phyloP scores from a whole-genome alignment of 139 green algal species.

The Chlamydomonas sp. region DNA sequence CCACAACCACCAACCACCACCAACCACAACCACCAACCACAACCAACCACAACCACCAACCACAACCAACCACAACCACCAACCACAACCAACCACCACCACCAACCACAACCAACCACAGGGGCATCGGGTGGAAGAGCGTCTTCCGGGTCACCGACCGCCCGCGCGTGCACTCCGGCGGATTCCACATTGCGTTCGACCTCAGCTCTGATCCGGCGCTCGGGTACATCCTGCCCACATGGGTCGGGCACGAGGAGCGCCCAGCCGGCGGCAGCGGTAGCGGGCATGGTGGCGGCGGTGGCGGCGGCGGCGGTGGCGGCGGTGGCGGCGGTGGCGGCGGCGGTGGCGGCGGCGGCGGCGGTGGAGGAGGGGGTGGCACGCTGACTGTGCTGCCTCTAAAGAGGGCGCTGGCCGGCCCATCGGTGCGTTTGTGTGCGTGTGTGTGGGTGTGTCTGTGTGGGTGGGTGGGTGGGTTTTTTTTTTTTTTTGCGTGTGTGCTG shows the following conservation, averaged over 20 bases:
- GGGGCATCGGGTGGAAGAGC: not conserved
- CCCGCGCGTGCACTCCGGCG: conserved; percentile 34
- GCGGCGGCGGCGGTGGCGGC: not conserved
- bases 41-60: no score
- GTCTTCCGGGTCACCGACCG: conserved; percentile 12
- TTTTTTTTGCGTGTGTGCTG: no score
- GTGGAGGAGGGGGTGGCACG: conserved; percentile 15
- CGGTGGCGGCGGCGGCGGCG: not conserved
- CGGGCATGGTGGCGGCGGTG: not conserved
- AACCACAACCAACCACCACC: not conserved
- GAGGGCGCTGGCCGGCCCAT: conserved; percentile 7
- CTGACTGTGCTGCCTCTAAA: conserved; percentile 34
- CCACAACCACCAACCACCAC: no score
- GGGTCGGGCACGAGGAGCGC: conserved; percentile 23
- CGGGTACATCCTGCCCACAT: conserved; percentile 47
- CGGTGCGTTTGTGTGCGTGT: no score
- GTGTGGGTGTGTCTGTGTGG: no score
- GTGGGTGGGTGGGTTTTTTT: no score
- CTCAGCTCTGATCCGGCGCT: conserved; percentile 24
- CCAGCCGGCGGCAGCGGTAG: no score
- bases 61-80: not conserved
- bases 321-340: not conserved
- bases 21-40: no score
- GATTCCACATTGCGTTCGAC: conserved; percentile 48
- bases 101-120: not conserved